A percentile compares a stretch with the other conserved stretches of the same genome.
These are phyloP conservation scores for Biscogniauxia mediterranea DNA, from an alignment of 2,329 filamentous ascomycete species.

Conservation along the genomic window DNA sequence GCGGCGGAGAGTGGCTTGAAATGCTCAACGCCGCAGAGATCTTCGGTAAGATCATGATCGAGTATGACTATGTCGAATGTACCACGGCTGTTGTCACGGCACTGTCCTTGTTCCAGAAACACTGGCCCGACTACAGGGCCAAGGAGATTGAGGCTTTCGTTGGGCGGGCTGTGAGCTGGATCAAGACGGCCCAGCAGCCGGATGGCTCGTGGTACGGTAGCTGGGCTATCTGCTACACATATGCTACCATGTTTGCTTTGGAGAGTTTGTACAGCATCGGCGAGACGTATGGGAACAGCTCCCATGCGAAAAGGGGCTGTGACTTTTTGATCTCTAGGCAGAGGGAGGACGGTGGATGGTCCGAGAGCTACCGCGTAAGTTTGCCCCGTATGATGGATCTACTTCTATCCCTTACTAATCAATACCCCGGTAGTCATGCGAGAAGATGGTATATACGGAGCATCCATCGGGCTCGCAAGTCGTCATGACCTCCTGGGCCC, in stretches of 20 bases:
- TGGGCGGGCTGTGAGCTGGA: constrained; percentile 72
- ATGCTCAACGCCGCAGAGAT: constrained; percentile 93
- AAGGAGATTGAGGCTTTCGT: constrained; percentile 75
- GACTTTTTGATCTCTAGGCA: constrained; percentile 85
- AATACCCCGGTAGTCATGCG: constrained; percentile 59
- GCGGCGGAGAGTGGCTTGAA: constrained; percentile 77
- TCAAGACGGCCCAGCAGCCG: constrained; percentile 70
- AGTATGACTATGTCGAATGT: constrained; percentile 97
- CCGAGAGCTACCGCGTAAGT: constrained; percentile 79
- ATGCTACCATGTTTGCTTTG: constrained; percentile 93
- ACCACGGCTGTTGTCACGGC: constrained; percentile 93
- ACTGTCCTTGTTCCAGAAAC: constrained; percentile 74
- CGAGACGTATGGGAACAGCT: constrained; percentile 75
- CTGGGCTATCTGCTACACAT: constrained; percentile 98
- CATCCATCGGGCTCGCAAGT: constrained; percentile 78
- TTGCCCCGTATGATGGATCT: not conserved
- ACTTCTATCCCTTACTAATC: constrained; percentile 3
- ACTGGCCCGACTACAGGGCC: constrained; percentile 77
- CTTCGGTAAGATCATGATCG: constrained; percentile 96
- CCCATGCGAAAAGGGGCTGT: constrained; percentile 70
- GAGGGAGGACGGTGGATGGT: constrained; percentile 90
- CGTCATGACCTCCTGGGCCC: constrained; percentile 91
- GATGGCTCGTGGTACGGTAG: constrained; percentile 98
- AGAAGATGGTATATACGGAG: constrained; percentile 71
- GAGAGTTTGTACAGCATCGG: constrained; percentile 81